Percentiles rank a stretch among this genome's conserved stretches.
Evolutionary conservation across 768 basidiomycete genomes (phyloP).

Genomic region (Suillus variegatus): DNA sequence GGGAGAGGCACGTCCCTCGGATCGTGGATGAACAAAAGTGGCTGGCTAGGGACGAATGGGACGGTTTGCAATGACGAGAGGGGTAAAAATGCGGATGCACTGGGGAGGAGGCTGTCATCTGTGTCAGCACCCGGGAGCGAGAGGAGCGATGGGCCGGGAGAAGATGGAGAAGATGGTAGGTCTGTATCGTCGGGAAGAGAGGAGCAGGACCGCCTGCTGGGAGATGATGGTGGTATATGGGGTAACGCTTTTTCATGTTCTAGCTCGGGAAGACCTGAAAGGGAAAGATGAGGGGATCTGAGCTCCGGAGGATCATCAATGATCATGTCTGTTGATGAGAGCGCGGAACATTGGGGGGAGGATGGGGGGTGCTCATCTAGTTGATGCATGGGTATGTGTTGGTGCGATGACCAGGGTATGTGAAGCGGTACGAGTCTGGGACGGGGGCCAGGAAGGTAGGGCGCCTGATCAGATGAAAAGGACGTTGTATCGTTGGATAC

Average conservation of each 20-base stretch:
- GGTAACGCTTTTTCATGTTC: slow-evolving; percentile 26
- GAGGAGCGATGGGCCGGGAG: slow-evolving; percentile 29
- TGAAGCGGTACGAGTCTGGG: slow-evolving; percentile 23
- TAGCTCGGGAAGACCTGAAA: slow-evolving; percentile 32
- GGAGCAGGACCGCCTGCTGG: slow-evolving; percentile 29
- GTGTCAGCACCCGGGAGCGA: slow-evolving; percentile 46
- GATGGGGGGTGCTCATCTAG: slow-evolving; percentile 11
- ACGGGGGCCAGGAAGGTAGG: slow-evolving; percentile 25
- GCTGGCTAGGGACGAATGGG: slow-evolving; percentile 18
- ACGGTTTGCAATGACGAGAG: not conserved
- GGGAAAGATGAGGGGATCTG: slow-evolving; percentile 32
- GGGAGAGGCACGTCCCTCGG: slow-evolving; percentile 38
- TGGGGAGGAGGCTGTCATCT: slow-evolving; percentile 43
- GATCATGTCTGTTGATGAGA: slow-evolving; percentile 22
- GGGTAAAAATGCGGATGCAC: slow-evolving; percentile 5
- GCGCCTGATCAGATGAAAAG: slow-evolving; percentile 16
- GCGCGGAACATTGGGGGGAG: slow-evolving; percentile 12
- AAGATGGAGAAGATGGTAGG: slow-evolving; percentile 22
- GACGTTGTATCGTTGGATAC: slow-evolving; percentile 17
- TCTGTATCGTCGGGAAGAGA: slow-evolving; percentile 31
- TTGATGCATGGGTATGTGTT: slow-evolving; percentile 20
- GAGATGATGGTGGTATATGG: slow-evolving; percentile 27
- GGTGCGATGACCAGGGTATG: slow-evolving; percentile 24
- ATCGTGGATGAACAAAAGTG: slow-evolving; percentile 46
- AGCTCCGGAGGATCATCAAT: slow-evolving; percentile 21